Evolutionary conservation across 2,329 filamentous ascomycete species (phyloP).

Genomic region (Diaporthe longicolla): DNA sequence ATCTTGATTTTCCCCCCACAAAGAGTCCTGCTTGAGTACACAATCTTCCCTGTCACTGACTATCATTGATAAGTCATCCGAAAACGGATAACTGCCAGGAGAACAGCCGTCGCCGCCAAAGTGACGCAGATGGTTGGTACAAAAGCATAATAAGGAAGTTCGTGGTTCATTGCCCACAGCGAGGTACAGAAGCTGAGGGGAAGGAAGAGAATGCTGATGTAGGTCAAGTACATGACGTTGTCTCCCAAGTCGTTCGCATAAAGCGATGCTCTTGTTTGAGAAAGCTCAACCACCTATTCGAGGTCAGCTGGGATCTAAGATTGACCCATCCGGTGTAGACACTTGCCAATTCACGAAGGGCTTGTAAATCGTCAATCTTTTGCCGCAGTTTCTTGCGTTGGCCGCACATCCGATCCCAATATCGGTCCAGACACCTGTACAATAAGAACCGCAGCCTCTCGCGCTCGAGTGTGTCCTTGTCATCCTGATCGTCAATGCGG

Average conservation of each 20-base stretch:
- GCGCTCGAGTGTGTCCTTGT: not conserved
- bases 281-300: not conserved
- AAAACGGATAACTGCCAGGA: not conserved
- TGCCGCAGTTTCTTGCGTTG: not conserved
- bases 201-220: conserved; percentile 4
- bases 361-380: not conserved
- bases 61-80: not conserved
- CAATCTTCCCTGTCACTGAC: not conserved
- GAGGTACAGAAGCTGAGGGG: conserved; percentile 5
- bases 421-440: not conserved
- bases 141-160: not conserved
- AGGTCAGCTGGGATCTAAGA: not conserved
- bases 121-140: not conserved
- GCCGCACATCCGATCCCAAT: not conserved
- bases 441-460: not conserved
- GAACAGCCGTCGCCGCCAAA: not conserved
- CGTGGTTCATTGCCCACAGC: conserved; percentile 11
- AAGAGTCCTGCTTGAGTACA: not conserved
- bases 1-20: too few relatives aligned
- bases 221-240: conserved; percentile 4
- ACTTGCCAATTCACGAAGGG: conserved; percentile 1
- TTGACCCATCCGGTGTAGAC: too few relatives aligned
- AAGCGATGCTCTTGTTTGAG: not conserved
- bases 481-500: not conserved
- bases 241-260: not conserved